Conservation (phyloP, 148 eudicot genomes). For the Fagopyrum tataricum region DNA sequence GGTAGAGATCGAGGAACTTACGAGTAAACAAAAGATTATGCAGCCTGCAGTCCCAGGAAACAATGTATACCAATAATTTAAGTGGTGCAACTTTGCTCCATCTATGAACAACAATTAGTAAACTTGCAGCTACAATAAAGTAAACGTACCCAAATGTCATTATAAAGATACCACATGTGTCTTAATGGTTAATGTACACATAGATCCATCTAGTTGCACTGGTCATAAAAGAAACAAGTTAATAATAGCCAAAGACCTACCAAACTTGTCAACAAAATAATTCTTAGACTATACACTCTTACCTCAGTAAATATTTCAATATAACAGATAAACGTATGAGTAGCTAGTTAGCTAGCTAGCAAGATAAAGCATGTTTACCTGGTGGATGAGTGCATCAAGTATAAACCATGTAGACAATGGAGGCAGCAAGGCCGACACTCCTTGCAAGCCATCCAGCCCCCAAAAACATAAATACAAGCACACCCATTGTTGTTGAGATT, state of each 20-base stretch:
- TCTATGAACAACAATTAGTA: slow-evolving; percentile 84
- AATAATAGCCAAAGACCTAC: too few species aligned
- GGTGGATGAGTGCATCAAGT: slow-evolving; percentile 81
- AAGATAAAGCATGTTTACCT: slow-evolving; percentile 27
- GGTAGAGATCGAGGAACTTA: slow-evolving; percentile 30
- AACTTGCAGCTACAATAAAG: slow-evolving; percentile 69
- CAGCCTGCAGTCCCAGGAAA: slow-evolving; percentile 94
- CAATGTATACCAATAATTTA: slow-evolving; percentile 80
- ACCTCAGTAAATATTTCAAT: background rate
- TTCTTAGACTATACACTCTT: too few species aligned
- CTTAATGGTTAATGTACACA: background rate
- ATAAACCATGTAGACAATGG: slow-evolving; percentile 81
- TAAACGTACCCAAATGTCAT: background rate
- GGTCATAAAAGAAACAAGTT: too few species aligned
- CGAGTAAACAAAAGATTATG: slow-evolving; percentile 62
- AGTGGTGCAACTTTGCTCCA: slow-evolving; percentile 69
- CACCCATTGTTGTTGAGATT: too few species aligned
- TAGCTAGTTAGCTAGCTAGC: too few species aligned
- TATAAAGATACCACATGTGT: too few species aligned
- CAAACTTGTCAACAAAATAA: too few species aligned
- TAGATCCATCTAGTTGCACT: background rate
- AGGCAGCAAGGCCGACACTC: slow-evolving; percentile 65
- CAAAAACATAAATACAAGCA: slow-evolving; percentile 58
- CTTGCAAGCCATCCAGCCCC: slow-evolving; percentile 94
- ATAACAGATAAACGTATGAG: background rate